Percentiles rank a stretch among this genome's conserved stretches.
phyloP scores from a whole-genome alignment of 768 basidiomycete species.

The Pisolithus tinctorius region DNA sequence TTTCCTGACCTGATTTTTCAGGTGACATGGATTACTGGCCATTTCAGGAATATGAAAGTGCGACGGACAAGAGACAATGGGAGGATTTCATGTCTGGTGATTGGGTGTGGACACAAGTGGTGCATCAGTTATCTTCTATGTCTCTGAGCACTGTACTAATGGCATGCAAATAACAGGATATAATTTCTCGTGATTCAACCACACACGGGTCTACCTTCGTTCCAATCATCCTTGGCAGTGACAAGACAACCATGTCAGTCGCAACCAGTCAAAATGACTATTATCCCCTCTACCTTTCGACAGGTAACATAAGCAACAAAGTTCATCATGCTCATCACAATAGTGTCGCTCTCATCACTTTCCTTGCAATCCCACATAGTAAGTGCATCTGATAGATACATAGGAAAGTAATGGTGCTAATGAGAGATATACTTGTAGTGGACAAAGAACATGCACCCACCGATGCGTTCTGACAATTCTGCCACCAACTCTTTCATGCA shows the following conservation, averaged over 20 bases:
- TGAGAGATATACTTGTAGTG: background rate
- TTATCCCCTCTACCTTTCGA: conserved; percentile 12
- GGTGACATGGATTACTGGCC: conserved; percentile 14
- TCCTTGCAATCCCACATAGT: conserved; percentile 29
- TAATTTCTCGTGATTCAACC: conserved; percentile 11
- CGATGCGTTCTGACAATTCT: conserved; percentile 21
- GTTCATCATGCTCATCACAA: conserved; percentile 5
- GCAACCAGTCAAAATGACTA: conserved; percentile 12
- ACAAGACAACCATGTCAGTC: conserved; percentile 14
- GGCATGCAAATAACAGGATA: background rate
- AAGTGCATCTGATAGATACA: background rate
- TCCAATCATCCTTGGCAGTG: conserved; percentile 11
- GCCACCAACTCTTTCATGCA: conserved; percentile 26
- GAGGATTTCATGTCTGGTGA: background rate
- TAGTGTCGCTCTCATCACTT: conserved; percentile 8
- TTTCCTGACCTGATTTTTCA: conserved; percentile 16
- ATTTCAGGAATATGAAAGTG: background rate
- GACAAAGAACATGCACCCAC: conserved; percentile 6
- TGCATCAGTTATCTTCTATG: background rate
- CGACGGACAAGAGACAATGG: too few relatives aligned
- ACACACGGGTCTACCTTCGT: conserved; percentile 10
- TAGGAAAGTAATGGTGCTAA: background rate
- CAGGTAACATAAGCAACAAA: conserved; percentile 13
- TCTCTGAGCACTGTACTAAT: background rate
- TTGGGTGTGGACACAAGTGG: conserved; percentile 10